phyloP scores from a whole-genome alignment of 148 eudicot genomes.

The Hydrangea macrophylla region DNA sequence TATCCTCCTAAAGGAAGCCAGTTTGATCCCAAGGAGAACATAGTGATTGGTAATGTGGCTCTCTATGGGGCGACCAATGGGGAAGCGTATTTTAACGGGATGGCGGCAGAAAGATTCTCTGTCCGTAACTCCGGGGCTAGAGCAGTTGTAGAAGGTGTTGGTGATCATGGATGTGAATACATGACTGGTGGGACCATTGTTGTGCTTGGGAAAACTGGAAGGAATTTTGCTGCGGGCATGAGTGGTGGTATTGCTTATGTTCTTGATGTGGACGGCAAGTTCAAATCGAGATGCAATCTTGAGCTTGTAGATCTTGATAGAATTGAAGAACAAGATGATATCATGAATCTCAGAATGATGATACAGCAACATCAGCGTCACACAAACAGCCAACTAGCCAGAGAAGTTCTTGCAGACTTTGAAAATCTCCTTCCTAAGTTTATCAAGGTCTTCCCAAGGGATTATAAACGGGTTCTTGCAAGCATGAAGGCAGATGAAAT shows the following conservation, averaged over 20 bases:
- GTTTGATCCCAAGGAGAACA: conserved; percentile 96
- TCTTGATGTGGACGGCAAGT: conserved; percentile 68
- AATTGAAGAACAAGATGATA: conserved; percentile 90
- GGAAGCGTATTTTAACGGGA: conserved; percentile 95
- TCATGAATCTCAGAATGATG: conserved; percentile 80
- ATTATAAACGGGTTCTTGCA: conserved; percentile 80
- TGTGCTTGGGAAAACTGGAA: conserved; percentile 87
- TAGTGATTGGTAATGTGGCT: conserved; percentile 97
- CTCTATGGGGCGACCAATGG: conserved; percentile 91
- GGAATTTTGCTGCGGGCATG: conserved; percentile 99
- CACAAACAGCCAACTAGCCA: conserved; percentile 81
- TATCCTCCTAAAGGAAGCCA: conserved; percentile 85
- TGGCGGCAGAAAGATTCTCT: conserved; percentile 98
- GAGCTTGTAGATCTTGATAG: conserved; percentile 96
- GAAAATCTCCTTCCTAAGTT: conserved; percentile 71
- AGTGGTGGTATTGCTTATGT: conserved; percentile 96
- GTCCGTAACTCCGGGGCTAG: conserved; percentile 97
- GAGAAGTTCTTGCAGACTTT: conserved; percentile 74
- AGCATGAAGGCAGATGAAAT: conserved; percentile 59
- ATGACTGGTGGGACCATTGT: conserved; percentile 98
- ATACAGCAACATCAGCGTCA: conserved; percentile 98
- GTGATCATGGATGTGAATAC: conserved; percentile 99
- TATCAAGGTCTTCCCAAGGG: conserved; percentile 94
- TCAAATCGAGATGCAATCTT: conserved; percentile 63
- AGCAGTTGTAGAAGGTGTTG: conserved; percentile 98